phyloP scores from a whole-genome alignment of 495 filamentous ascomycete species.

The Lophium mytilinum region DNA sequence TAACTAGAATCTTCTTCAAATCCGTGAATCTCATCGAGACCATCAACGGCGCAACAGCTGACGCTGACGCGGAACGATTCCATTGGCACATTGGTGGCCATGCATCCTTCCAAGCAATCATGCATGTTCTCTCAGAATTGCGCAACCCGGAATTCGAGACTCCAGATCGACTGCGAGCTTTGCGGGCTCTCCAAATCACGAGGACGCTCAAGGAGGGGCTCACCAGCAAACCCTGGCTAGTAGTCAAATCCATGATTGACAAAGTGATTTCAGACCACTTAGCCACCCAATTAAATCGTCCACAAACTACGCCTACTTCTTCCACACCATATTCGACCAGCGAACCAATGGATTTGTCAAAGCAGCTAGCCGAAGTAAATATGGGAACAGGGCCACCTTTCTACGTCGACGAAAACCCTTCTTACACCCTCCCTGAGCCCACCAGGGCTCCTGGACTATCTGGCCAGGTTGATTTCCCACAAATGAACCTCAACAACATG shows the following conservation, averaged over 20 bases:
- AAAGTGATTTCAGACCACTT: slow-evolving; percentile 4
- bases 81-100: slow-evolving; percentile 3
- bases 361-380: background rate
- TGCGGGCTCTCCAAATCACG: slow-evolving; percentile 17
- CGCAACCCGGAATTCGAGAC: slow-evolving; percentile 19
- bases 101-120: slow-evolving; percentile 17
- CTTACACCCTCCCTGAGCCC: slow-evolving; percentile 5
- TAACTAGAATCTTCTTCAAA: slow-evolving; percentile 2
- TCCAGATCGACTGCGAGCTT: slow-evolving; percentile 20
- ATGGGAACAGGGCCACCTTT: background rate
- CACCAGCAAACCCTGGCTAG: slow-evolving; percentile 18
- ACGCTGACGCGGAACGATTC: background rate
- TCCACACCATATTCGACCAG: background rate
- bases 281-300: background rate
- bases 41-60: background rate
- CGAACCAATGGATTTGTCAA: background rate
- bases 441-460: background rate
- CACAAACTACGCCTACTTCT: background rate
- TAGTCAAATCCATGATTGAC: slow-evolving; percentile 22
- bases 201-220: slow-evolving; percentile 18
- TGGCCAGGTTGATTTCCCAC: background rate
- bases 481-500: slow-evolving; percentile 14
- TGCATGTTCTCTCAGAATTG: slow-evolving; percentile 22
- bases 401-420: slow-evolving; percentile 12
- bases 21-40: slow-evolving; percentile 1